A percentile compares a stretch with the other conserved stretches of the same genome.
Evolutionary conservation across 2,329 filamentous ascomycete genomes (phyloP).

Genomic region (Rhexocercosporidium sp.): DNA sequence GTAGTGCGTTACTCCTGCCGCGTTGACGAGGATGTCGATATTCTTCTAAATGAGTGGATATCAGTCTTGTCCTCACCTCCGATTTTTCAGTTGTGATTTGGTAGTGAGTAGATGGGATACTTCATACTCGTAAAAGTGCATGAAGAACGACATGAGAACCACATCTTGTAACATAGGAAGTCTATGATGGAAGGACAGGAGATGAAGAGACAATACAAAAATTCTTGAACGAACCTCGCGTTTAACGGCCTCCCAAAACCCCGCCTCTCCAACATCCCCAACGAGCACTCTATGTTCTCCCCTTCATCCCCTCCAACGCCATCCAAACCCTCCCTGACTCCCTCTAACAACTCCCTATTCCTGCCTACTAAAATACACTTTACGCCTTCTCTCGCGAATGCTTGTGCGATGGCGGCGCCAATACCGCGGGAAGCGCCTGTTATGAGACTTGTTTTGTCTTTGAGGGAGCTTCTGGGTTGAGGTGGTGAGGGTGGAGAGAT

Average conservation of each 20-base stretch:
- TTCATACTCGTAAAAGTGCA: no score
- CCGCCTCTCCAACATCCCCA: constrained; percentile 39
- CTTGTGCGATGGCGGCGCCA: constrained; percentile 67
- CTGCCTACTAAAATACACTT: constrained; percentile 66
- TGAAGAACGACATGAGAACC: no score
- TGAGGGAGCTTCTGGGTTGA: neutral
- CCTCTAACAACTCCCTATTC: constrained; percentile 65
- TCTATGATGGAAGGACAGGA: neutral
- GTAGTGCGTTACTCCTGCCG: constrained; percentile 74
- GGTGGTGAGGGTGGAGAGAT: neutral
- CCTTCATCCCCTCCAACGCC: neutral
- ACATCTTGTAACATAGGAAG: no score
- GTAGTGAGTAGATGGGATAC: no score
- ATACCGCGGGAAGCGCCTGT: constrained; percentile 76
- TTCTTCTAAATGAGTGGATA: constrained; percentile 28
- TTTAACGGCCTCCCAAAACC: constrained; percentile 36
- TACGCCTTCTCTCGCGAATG: constrained; percentile 68
- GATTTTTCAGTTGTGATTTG: no score
- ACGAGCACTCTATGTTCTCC: constrained; percentile 30
- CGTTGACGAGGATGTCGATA: constrained; percentile 74
- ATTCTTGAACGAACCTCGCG: constrained; percentile 36
- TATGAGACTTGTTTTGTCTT: constrained; percentile 54
- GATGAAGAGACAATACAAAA: no score
- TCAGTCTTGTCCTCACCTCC: neutral
- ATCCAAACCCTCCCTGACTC: constrained; percentile 51